Percentiles rank a stretch among this genome's conserved stretches.
phyloP scores from a whole-genome alignment of 2,329 filamentous ascomycete genomes.

The Claviceps cyperi region DNA sequence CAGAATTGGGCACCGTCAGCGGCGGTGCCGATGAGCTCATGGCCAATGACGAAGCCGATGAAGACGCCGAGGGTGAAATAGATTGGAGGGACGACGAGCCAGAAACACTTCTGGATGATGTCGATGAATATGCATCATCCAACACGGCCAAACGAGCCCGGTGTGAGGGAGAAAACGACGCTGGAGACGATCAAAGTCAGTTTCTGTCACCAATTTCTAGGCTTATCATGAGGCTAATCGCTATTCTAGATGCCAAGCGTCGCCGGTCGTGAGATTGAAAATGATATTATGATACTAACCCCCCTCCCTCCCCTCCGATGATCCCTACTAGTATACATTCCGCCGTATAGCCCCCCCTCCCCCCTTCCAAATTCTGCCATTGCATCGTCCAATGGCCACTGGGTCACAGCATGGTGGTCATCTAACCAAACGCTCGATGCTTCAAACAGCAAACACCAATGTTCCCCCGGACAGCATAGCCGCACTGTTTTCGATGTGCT shows the following conservation, averaged over 20 bases:
- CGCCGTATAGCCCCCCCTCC: background rate
- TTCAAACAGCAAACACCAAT: background rate
- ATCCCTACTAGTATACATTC: background rate
- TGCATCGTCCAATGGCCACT: background rate
- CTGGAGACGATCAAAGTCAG: constrained; percentile 8
- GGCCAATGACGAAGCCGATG: background rate
- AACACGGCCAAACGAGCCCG: constrained; percentile 8
- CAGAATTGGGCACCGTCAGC: background rate
- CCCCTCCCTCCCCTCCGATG: background rate
- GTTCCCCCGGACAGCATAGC: background rate
- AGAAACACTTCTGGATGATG: background rate
- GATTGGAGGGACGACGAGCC: constrained; percentile 11
- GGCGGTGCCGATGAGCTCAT: background rate
- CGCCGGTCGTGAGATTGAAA: constrained; percentile 7
- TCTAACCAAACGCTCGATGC: background rate
- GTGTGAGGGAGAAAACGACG: constrained; percentile 7
- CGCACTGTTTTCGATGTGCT: background rate
- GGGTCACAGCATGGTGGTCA: background rate
- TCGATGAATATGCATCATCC: constrained; percentile 2
- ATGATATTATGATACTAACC: constrained; percentile 3
- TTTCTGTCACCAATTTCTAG: background rate
- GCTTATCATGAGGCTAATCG: constrained; percentile 2
- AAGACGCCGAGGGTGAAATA: constrained; percentile 6
- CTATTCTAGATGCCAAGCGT: constrained; percentile 9
- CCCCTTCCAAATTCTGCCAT: background rate